Base-by-base conservation (phyloP, 1,284 basidiomycete species). In the Phlebopus sp. region DNA sequence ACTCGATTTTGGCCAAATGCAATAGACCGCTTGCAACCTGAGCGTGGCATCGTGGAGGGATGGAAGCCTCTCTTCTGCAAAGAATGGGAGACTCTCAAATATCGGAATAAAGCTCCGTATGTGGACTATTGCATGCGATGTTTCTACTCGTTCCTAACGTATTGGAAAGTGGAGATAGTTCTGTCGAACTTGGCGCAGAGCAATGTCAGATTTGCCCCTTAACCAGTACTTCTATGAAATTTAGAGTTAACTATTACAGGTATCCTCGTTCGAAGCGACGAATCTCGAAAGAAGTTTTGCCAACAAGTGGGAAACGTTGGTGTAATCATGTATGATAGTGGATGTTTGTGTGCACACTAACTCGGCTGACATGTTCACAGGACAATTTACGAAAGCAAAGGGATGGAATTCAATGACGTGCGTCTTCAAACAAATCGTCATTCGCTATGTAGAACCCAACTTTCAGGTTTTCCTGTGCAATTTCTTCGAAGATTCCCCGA, bases 371-470 rank as follows among this genome's bases (percentile, higher is more conserved):
- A 42, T 30, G 25, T 36, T 35, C 35, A 6, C 45, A 86, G 85
- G 69, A 88, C 86, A 0, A 60, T 87, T 1, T 85, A 84, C 51
- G 82, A 89, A 43, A 81, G 78, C 70, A 89, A 89, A 60, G 86
- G 86, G 1, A 67, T 87, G 0, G 86, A 87, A 58, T 87, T 87
- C 57, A 76, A 86, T 54, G 84, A 87, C 48, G 83, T 84, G 51
- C 46, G 73, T 9, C 14, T 31, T 18, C 42, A 6, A 9, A 14
- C 21, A 17, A 18, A 19, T 44, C n/a, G 3, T 1, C 10, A 27
- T 5, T 25, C 8, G 1, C 4, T 10, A 13, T 37, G 13, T 4
- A 29, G 3, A 29, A 32, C 18, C n/a, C 57, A 9, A 63, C 29
- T 1, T 2, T 30, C 56, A 87, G 82, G 85, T 89, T 3, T 67